Conservation (phyloP, 2,329 filamentous ascomycete genomes). For the Fusarium sp. region DNA sequence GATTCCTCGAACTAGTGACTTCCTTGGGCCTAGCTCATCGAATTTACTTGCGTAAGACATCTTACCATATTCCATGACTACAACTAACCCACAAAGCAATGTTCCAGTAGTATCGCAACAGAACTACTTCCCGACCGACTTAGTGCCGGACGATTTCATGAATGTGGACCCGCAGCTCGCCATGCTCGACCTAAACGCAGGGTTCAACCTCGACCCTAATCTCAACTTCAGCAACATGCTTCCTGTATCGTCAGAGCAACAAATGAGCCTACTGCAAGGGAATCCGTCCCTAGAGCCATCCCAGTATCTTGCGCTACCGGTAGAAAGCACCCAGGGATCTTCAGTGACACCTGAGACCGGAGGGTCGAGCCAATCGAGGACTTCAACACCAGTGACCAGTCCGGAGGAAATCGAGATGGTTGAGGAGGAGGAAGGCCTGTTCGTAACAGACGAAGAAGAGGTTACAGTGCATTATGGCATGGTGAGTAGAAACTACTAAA, state of each 20-base stretch:
- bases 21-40: not conserved
- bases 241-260: not conserved
- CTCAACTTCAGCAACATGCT: not conserved
- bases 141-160: not conserved
- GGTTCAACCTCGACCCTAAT: not conserved
- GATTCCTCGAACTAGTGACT: not conserved
- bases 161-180: not conserved
- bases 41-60: not conserved
- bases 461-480: constrained; percentile 3
- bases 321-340: not conserved
- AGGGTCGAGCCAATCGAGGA: not conserved
- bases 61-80: too few relatives aligned
- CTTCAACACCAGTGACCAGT: not conserved
- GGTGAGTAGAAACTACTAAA: not conserved
- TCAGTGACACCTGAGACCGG: not conserved
- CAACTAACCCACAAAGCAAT: not conserved
- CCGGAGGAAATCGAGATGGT: not conserved
- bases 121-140: not conserved
- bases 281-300: fast-evolving
- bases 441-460: not conserved
- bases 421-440: not conserved
- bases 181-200: not conserved
- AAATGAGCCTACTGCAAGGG: fast-evolving
- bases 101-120: not conserved
- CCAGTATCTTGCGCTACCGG: not conserved